A percentile compares a stretch with the other conserved stretches of the same genome.
Evolutionary conservation across 768 basidiomycete genomes (phyloP).

Genomic region (Tylopilus sp.): DNA sequence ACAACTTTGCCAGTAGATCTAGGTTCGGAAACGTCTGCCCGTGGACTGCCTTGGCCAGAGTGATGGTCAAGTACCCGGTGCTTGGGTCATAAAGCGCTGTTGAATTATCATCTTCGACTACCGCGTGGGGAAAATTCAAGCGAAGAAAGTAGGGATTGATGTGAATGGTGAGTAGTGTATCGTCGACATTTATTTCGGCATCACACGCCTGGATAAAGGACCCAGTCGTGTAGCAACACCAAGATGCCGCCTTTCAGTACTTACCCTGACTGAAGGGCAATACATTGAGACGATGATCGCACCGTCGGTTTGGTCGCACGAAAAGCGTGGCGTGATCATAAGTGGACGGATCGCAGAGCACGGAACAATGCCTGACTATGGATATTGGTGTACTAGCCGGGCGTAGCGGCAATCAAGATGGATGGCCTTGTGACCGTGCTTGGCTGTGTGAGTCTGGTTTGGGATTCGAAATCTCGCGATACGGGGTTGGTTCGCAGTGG

Average conservation of each 20-base stretch:
- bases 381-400: neutral
- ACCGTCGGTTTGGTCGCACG: slow-evolving; percentile 57
- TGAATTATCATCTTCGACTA: slow-evolving; percentile 62
- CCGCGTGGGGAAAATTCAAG: slow-evolving; percentile 65
- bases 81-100: slow-evolving; percentile 73
- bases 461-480: neutral
- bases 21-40: slow-evolving; percentile 74
- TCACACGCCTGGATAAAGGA: slow-evolving; percentile 62
- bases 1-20: slow-evolving; percentile 72
- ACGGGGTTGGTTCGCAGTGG: neutral
- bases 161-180: slow-evolving; percentile 65
- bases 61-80: slow-evolving; percentile 74
- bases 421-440: neutral
- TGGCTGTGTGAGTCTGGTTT: neutral
- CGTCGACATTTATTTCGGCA: slow-evolving; percentile 74
- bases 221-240: slow-evolving; percentile 11
- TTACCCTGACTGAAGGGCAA: slow-evolving; percentile 70
- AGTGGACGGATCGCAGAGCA: neutral
- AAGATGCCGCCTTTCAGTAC: slow-evolving; percentile 17
- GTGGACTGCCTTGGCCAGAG: slow-evolving; percentile 61
- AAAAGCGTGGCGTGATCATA: slow-evolving; percentile 80
- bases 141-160: slow-evolving; percentile 85
- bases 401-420: neutral
- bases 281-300: slow-evolving; percentile 60
- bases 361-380: neutral